Evolutionary conservation across 139 green algal species (phyloP), one percentile per base, ranked within the genome.

Genomic region (Mychonastes homosphaera): DNA sequence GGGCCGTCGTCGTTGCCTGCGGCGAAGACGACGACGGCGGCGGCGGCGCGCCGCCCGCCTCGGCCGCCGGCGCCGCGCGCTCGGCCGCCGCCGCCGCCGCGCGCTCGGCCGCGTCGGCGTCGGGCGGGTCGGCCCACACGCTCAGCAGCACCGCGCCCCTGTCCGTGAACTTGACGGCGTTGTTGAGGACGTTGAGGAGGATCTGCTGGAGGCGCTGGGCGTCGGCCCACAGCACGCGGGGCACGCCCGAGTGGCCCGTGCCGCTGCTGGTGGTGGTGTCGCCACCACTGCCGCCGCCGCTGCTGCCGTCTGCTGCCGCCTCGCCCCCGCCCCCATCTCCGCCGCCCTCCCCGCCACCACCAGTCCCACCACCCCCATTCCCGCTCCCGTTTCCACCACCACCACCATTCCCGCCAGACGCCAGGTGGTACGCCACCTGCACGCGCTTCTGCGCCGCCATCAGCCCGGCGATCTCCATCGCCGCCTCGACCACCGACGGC

Each of bases 141-240:
- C 88, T 73, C 32, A 94, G 61, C 32, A 90, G 64, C 3, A 95
- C 64, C 46, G 84, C 75, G 30, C 84, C 85, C 1, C 50, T 19
- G 34, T 89, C 77, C 1, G 87, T 95, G 71, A 95, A 94, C 79
- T 95, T 95, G 41, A 92, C 78, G 2, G 80, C 84, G 56, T 94
- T 94, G 70, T 87, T 88, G 1, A 95, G 66, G 16, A 91, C 70
- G 71, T 95, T 95, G n/a, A 93, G 72, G 53, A 95, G 55, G 48
- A 95, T 77, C 36, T 87, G 82, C 67, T 89, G 77, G 54, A 92
- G 70, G 34, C 85, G 79, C 45, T 85, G 79, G 9, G 79, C 72
- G 54, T 92, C 84, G 35, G 78, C 81, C 46, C 58, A 62, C 52
- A 80, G 36, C 35, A 73, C 45, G n/a, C 53, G 7, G 3, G 57